Base-by-base conservation (phyloP, 179 eudicot species). In the Heliamphora pulchella region DNA sequence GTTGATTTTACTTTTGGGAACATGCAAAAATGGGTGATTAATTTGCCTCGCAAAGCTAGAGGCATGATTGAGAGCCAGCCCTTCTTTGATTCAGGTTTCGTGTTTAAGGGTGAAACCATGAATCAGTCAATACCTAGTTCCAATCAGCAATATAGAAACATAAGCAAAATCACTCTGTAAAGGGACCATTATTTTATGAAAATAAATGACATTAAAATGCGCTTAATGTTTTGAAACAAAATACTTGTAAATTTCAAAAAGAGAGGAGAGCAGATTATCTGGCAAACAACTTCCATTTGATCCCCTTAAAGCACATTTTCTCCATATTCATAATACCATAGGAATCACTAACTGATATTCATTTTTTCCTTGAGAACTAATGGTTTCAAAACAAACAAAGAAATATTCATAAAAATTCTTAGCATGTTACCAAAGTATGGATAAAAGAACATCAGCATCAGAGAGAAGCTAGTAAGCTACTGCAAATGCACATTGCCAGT, bases 1-100 rank as follows among this genome's bases (percentile, higher is more conserved):
- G 80, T 78, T 20, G 90, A 88, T 66, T 91, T 81, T 44, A 86
- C 89, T 82, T 83, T 88, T 13, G 89, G 86, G 81, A 89, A 89
- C 79, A 91, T 72, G 78, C 91, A 85, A 77, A 86, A 86, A 8
- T 76, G 82, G 61, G 87, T 78, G 13, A 83, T 70, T 58, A 88
- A 81, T 80, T 78, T 84, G 62, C 84, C 80, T 73, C 69, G 85
- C 83, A 82, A 46, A 64, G 82, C 83, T 74, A 71, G 66, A 83
- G 90, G 85, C 79, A 83, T 79, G 59, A 81, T 78, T 51, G 88
- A 89, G 41, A 77, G 55, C 82, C 90, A 87, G 43, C 88, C 85
- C 59, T 63, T 81, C 70, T 83, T 90, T 46, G 84, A 78, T 72
- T 78, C 86, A 62, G 68, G 85, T 54, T 81, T 87, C 92, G 89